Conservation (phyloP, 1,284 basidiomycete genomes). For the Stereum hirsutum region DNA sequence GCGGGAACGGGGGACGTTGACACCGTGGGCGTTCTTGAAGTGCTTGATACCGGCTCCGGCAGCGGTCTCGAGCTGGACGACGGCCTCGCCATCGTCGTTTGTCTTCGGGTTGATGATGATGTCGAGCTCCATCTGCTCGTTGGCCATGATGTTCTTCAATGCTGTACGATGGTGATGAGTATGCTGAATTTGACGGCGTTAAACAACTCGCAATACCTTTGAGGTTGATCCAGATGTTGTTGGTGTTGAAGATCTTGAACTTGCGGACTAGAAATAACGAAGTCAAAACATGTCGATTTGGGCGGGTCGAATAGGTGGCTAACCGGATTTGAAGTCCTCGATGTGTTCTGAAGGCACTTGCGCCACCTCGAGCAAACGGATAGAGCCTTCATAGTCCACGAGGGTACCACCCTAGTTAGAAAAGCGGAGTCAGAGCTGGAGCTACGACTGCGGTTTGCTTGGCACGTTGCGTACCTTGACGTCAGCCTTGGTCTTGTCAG, state of each 20-base stretch:
- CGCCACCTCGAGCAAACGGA: constrained; percentile 95
- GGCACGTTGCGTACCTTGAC: constrained; percentile 57
- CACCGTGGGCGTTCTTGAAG: constrained; percentile 90
- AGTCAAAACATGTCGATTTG: background rate
- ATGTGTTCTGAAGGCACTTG: constrained; percentile 98
- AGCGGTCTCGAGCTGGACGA: constrained; percentile 93
- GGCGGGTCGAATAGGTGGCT: background rate
- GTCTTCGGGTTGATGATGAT: constrained; percentile 95
- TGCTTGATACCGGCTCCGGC: constrained; percentile 98
- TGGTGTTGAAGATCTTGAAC: constrained; percentile 97
- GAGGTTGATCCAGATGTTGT: constrained; percentile 97
- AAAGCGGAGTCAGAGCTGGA: background rate
- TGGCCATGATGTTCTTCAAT: constrained; percentile 92
- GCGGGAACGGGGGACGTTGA: constrained; percentile 92
- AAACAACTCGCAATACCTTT: constrained; percentile 20
- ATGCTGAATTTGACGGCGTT: constrained; percentile 24
- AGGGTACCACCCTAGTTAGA: constrained; percentile 80
- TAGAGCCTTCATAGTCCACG: constrained; percentile 92
- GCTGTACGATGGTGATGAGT: constrained; percentile 25
- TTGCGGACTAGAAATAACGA: constrained; percentile 46
- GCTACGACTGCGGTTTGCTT: background rate
- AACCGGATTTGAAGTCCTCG: constrained; percentile 93
- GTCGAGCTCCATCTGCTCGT: constrained; percentile 84
- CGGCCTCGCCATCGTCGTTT: constrained; percentile 82
- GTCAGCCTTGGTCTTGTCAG: constrained; percentile 98